Evolutionary conservation across 78 protist genomes (phyloP), one percentile per base, ranked within the genome.

Genomic region (Dictyostelium firmibasis): DNA sequence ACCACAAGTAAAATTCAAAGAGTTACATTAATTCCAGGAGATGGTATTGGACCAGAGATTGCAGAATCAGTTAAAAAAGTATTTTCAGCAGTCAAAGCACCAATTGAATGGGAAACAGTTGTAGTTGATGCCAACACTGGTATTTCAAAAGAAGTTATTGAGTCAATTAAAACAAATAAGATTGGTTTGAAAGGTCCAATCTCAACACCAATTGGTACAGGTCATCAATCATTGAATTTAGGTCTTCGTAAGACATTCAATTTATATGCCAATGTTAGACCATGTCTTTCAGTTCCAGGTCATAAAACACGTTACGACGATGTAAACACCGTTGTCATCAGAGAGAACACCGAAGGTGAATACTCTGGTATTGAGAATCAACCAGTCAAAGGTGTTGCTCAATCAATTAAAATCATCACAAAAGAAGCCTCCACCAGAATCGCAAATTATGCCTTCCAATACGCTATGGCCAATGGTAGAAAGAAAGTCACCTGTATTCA

Each of bases 331-430:
- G 98, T 96, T 33, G 94, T 96, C 60, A 86, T 98, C 74, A 96
- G 99, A 53, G 99, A 98, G 78, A 98, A 98, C 96, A 98, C 99
- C 25, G 99, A 98, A 92, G 99, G 98, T 77, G 96, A 92, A 92
- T 98, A 98, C 96, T 74, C 94, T 33, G 99, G 99, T 67, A 92
- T 97, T 23, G 99, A 98, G 92, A 96, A 96, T 78, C 75, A 38
- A 82, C 94, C 94, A 89, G 94, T 89, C 27, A 89, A 89, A 60
- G 94, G 94, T 83, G 91, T 85, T 36, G 91, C 96, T n/a, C 96
- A 92, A 83, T 79, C 88, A 25, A 92, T 85, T 84, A 77, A 94
- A 67, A 83, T 97, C 76, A 97, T 97, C 78, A 97, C 98, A 2
- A 79, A 84, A 31, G 94, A 96, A 47, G 97, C 97, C 25, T 97